Evolutionary conservation across 148 eudicot species (phyloP).

Genomic region (Pouteria glomerata): DNA sequence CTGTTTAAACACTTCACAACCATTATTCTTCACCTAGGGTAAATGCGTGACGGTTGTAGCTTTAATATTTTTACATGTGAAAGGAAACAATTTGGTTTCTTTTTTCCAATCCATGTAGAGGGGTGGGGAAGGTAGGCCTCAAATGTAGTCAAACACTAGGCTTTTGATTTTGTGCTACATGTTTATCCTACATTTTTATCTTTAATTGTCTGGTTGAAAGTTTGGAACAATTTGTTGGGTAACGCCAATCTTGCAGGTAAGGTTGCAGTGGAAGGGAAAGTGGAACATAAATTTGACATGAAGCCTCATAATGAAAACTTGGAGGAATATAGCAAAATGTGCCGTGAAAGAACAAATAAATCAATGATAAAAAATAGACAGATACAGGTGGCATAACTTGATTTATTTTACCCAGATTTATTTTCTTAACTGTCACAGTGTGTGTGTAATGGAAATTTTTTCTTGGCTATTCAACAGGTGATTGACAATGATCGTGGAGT

Average conservation of each 20-base stretch:
- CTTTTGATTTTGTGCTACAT: neutral
- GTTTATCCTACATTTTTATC: neutral
- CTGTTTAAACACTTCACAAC: neutral
- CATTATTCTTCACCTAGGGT: neutral
- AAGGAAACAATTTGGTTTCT: neutral
- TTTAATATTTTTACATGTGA: neutral
- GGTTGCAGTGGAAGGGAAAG: conserved; percentile 81
- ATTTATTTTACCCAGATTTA: neutral
- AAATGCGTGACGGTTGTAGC: neutral
- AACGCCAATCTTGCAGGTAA: conserved; percentile 40
- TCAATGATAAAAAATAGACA: conserved; percentile 95
- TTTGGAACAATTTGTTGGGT: neutral
- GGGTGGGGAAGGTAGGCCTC: neutral
- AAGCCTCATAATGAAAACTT: conserved; percentile 80
- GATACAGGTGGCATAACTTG: conserved; percentile 46
- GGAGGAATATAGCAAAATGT: conserved; percentile 89
- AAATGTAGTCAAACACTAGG: neutral
- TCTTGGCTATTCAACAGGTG: conserved; percentile 39
- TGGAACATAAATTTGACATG: conserved; percentile 95
- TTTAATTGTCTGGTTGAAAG: neutral
- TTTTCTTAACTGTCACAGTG: neutral
- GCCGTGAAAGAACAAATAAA: conserved; percentile 92
- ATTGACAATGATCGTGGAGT: conserved; percentile 89
- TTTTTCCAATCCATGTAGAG: conserved; percentile 33
- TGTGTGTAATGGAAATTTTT: neutral